A percentile compares a stretch with the other conserved stretches of the same genome.
Evolutionary conservation across 495 filamentous ascomycete genomes (phyloP).

Genomic region (Immersiella caudata): DNA sequence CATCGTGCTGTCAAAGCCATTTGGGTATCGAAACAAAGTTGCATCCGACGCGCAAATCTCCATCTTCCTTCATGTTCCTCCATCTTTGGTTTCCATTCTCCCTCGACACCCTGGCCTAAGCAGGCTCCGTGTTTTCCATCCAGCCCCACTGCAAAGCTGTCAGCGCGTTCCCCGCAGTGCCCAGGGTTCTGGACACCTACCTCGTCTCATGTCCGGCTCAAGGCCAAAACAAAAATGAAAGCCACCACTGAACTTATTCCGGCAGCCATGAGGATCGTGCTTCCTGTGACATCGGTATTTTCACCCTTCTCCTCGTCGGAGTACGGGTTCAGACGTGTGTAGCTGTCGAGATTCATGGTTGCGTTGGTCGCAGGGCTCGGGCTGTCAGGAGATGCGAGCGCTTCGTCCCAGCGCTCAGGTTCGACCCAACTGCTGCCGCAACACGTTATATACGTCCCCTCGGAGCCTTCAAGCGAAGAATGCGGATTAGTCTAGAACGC

Average conservation of each 20-base stretch:
- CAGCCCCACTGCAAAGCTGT: background rate
- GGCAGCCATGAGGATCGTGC: conserved; percentile 11
- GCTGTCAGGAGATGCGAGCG: conserved; percentile 6
- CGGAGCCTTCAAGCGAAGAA: conserved; percentile 5
- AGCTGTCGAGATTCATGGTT: conserved; percentile 38
- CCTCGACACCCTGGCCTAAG: background rate
- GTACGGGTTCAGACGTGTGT: conserved; percentile 31
- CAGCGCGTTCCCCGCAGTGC: background rate
- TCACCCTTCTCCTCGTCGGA: conserved; percentile 26
- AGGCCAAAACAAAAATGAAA: conserved; percentile 13
- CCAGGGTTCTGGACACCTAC: background rate
- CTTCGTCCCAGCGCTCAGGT: background rate
- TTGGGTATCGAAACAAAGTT: conserved; percentile 16
- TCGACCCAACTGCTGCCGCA: background rate
- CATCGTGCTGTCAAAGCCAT: background rate
- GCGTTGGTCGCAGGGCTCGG: background rate
- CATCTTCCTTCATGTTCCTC: background rate
- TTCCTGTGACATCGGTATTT: background rate
- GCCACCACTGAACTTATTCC: conserved; percentile 13
- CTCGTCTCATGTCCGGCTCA: background rate
- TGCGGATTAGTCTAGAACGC: background rate
- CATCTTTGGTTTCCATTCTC: background rate
- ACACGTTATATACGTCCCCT: conserved; percentile 3
- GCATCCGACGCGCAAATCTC: background rate
- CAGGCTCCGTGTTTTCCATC: background rate